A percentile compares a stretch with the other conserved stretches of the same genome.
These are phyloP conservation scores for Cymbopogon flexuosus DNA, from an alignment of 202 grass and related monocot genomes.

Conservation along the genomic window DNA sequence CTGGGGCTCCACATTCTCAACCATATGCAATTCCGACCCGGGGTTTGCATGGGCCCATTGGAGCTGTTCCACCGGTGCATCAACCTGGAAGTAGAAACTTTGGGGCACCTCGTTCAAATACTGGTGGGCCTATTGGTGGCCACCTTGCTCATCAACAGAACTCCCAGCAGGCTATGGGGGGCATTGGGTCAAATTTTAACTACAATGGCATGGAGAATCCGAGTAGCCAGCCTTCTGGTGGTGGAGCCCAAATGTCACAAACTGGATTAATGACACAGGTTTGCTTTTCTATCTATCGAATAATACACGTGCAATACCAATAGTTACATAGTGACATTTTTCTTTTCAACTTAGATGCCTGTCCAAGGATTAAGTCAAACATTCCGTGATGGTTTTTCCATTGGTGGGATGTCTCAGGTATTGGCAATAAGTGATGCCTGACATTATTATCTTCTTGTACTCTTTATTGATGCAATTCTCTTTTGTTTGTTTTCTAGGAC, in stretches of 20 bases:
- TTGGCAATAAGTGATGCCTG: slow-evolving; percentile 3
- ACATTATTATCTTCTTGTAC: slow-evolving; percentile 1
- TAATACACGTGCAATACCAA: slow-evolving; percentile 7
- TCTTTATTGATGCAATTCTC: not conserved
- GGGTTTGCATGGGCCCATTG: slow-evolving; percentile 81
- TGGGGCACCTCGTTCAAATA: slow-evolving; percentile 72
- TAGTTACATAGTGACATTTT: slow-evolving; percentile 26
- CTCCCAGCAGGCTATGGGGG: slow-evolving; percentile 67
- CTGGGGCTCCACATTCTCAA: slow-evolving; percentile 83
- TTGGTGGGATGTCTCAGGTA: slow-evolving; percentile 99
- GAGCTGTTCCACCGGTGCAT: slow-evolving; percentile 65
- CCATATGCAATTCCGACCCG: slow-evolving; percentile 94
- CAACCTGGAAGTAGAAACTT: slow-evolving; percentile 83
- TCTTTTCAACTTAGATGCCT: slow-evolving; percentile 56
- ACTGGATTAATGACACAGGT: slow-evolving; percentile 98
- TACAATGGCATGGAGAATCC: slow-evolving; percentile 71
- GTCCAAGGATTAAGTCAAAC: slow-evolving; percentile 96
- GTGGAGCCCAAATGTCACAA: slow-evolving; percentile 70
- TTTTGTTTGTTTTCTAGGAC: slow-evolving; percentile 54
- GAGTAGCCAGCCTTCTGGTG: slow-evolving; percentile 82
- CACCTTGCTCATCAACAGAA: slow-evolving; percentile 90
- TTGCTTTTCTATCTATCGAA: slow-evolving; percentile 13
- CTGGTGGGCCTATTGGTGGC: slow-evolving; percentile 83
- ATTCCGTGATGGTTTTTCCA: slow-evolving; percentile 90
- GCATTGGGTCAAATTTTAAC: slow-evolving; percentile 59